Evolutionary conservation across 2,329 filamentous ascomycete genomes (phyloP).

Genomic region (Orbilia javanica): DNA sequence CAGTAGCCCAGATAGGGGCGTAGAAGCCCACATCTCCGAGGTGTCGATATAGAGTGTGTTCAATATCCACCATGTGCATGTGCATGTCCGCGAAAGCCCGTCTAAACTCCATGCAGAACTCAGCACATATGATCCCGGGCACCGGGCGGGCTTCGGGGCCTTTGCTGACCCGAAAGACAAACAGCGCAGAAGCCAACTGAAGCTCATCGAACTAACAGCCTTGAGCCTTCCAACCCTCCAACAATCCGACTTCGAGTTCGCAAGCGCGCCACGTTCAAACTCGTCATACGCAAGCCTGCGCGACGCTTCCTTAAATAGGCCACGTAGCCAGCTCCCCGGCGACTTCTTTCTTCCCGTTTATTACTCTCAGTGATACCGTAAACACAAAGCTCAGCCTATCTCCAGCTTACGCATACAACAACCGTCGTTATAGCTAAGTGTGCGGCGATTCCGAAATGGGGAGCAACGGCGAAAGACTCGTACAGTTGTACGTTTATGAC

Average conservation of each 20-base stretch:
- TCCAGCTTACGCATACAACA: slow-evolving; percentile 9
- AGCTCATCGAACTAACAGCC: slow-evolving; percentile 42
- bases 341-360: neutral
- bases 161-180: slow-evolving; percentile 51
- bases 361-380: neutral
- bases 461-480: slow-evolving; percentile 63
- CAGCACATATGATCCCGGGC: too few relatives aligned
- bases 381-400: neutral
- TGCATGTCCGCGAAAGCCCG: too few relatives aligned
- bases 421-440: neutral
- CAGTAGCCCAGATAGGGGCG: too few relatives aligned
- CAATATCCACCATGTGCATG: too few relatives aligned
- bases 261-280: slow-evolving; percentile 2
- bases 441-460: slow-evolving; percentile 25
- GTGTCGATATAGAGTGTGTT: too few relatives aligned
- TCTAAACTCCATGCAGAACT: too few relatives aligned
- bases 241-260: slow-evolving; percentile 10
- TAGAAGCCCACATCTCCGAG: too few relatives aligned
- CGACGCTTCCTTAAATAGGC: slow-evolving; percentile 32
- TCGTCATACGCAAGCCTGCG: neutral
- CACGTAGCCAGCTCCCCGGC: neutral
- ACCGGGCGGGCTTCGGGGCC: slow-evolving; percentile 40
- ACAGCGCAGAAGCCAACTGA: slow-evolving; percentile 38
- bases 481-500: slow-evolving; percentile 83
- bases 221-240: neutral